Evolutionary conservation across 768 basidiomycete genomes (phyloP).

Genomic region (Leucosporidium yakuticum): DNA sequence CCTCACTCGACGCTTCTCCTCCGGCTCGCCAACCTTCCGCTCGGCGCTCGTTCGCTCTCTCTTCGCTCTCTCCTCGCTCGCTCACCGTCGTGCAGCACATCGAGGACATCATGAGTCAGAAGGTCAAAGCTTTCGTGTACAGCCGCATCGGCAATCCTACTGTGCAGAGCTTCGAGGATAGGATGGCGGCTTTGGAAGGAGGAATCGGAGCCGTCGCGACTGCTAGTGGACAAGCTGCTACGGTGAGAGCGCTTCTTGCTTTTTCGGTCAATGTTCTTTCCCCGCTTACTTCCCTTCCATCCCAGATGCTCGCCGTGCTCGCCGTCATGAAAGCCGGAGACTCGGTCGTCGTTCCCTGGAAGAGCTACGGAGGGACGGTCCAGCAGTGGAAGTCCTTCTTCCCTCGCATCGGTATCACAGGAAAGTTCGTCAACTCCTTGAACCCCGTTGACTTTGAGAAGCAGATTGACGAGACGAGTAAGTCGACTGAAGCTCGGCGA

Average conservation of each 20-base stretch:
- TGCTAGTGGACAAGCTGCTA: constrained; percentile 6
- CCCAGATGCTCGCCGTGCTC: not conserved
- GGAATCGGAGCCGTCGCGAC: constrained; percentile 69
- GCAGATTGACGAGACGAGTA: constrained; percentile 71
- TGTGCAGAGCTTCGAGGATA: constrained; percentile 65
- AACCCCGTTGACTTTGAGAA: constrained; percentile 57
- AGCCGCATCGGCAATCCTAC: constrained; percentile 44
- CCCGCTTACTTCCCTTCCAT: too few species aligned
- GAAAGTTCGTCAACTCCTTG: not conserved
- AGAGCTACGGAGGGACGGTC: too few species aligned
- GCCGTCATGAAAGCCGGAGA: not conserved
- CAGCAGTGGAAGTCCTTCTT: not conserved
- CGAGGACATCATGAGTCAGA: constrained; percentile 46
- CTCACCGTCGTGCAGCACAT: constrained; percentile 61
- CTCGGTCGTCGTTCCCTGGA: not conserved
- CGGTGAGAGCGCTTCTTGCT: constrained; percentile 60
- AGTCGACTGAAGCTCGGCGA: constrained; percentile 16
- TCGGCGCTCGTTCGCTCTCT: not conserved
- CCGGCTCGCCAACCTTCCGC: too few species aligned
- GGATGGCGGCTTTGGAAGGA: constrained; percentile 73
- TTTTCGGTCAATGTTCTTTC: constrained; percentile 50
- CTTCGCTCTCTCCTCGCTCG: too few species aligned
- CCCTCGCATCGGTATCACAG: not conserved
- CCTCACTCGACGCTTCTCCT: too few species aligned
- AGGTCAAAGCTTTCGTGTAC: constrained; percentile 5